phyloP scores from a whole-genome alignment of 352 stramenopile genomes.

The Pythium scleroteichum region DNA sequence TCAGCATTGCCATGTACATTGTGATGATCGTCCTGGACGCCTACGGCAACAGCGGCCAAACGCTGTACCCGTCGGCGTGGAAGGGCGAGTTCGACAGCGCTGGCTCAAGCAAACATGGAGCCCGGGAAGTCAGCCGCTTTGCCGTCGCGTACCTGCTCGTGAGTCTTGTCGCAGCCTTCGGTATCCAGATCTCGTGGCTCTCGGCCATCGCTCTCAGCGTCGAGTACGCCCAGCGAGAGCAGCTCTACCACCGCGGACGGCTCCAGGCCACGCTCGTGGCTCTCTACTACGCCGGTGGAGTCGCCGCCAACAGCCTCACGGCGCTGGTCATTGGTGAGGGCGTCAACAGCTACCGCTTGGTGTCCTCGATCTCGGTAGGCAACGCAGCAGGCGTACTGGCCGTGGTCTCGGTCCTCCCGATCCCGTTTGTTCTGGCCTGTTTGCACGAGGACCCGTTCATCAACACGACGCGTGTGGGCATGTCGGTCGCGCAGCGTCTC shows the following conservation, averaged over 20 bases:
- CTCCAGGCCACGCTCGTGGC: conserved; percentile 20
- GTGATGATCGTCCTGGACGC: conserved; percentile 16
- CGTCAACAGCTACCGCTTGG: conserved; percentile 4
- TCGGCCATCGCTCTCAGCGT: conserved; percentile 18
- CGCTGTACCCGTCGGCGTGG: conserved; percentile 1
- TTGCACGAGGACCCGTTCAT: conserved; percentile 12
- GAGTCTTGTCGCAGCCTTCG: conserved; percentile 14
- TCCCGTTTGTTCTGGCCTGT: conserved; percentile 17
- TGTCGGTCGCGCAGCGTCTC: conserved; percentile 10
- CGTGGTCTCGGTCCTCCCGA: conserved; percentile 3
- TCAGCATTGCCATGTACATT: conserved; percentile 21
- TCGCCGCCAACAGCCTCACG: neutral
- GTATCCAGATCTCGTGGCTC: conserved; percentile 25
- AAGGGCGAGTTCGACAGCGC: neutral
- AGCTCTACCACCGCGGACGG: conserved; percentile 16
- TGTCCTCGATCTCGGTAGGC: conserved; percentile 9
- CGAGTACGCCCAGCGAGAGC: conserved; percentile 32
- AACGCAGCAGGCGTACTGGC: conserved; percentile 6
- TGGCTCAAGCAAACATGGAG: neutral
- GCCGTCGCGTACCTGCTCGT: conserved; percentile 11
- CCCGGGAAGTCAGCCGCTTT: conserved; percentile 4
- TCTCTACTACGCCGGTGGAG: conserved; percentile 13
- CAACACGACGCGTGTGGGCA: conserved; percentile 12
- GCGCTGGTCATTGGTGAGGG: conserved; percentile 3
- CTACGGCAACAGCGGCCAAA: conserved; percentile 10